Evolutionary conservation across 164 flowering plant species (phyloP).

Genomic region (Magnolia kwangsiensis): DNA sequence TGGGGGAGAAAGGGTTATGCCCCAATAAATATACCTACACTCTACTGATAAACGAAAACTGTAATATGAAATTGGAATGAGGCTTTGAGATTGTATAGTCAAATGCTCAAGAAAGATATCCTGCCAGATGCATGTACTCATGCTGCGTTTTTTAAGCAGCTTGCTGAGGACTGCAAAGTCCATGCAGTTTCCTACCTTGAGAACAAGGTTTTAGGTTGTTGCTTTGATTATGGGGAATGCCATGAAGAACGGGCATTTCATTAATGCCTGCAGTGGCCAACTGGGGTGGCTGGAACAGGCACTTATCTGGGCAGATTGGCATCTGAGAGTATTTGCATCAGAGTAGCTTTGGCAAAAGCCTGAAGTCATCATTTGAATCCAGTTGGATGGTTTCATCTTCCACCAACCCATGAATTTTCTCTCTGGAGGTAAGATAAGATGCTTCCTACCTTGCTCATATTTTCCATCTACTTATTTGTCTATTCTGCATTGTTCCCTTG

Average conservation of each 20-base stretch:
- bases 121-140: slow-evolving; percentile 59
- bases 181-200: slow-evolving; percentile 39
- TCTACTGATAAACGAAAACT: slow-evolving; percentile 52
- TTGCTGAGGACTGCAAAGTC: slow-evolving; percentile 27
- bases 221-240: background rate
- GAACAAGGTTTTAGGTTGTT: slow-evolving; percentile 18
- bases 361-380: background rate
- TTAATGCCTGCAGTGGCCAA: background rate
- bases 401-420: background rate
- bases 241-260: background rate
- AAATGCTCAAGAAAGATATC: slow-evolving; percentile 58
- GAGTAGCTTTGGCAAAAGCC: background rate
- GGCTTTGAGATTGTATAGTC: slow-evolving; percentile 51
- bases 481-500: too few species aligned
- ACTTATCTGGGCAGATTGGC: background rate
- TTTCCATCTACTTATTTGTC: background rate
- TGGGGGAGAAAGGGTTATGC: slow-evolving; percentile 43
- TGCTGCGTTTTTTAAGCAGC: slow-evolving; percentile 42
- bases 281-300: background rate
- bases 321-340: background rate
- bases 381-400: background rate
- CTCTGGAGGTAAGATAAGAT: slow-evolving; percentile 2
- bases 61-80: slow-evolving; percentile 47
- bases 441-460: background rate
- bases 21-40: slow-evolving; percentile 73